Percentiles rank a stretch among this genome's conserved stretches.
These are phyloP conservation scores for Colletotrichum lini DNA, from an alignment of 2,329 filamentous ascomycete genomes.

Conservation along the genomic window DNA sequence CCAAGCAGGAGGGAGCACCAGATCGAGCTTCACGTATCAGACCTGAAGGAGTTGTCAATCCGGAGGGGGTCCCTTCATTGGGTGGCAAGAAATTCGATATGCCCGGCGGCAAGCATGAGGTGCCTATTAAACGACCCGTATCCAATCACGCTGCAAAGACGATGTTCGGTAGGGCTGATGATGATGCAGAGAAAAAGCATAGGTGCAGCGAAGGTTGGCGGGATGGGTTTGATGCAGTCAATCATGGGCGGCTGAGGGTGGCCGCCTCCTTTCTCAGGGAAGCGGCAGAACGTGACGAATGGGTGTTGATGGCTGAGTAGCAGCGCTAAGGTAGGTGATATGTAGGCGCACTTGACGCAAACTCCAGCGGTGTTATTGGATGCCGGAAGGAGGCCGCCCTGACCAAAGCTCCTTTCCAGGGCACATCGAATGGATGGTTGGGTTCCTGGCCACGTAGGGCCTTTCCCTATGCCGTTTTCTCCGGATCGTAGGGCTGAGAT, in stretches of 20 bases:
- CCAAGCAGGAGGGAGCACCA: constrained; percentile 11
- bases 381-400: constrained; percentile 29
- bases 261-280: constrained; percentile 2
- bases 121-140: background rate
- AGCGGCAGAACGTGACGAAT: constrained; percentile 12
- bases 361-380: constrained; percentile 17
- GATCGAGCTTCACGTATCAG: constrained; percentile 20
- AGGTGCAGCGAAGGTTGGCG: constrained; percentile 1
- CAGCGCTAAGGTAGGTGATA: constrained; percentile 33
- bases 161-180: constrained; percentile 36
- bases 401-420: background rate
- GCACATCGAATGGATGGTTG: background rate
- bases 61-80: background rate
- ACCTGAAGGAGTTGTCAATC: background rate
- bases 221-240: constrained; percentile 15
- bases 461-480: background rate
- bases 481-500: constrained; percentile 39
- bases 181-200: constrained; percentile 26
- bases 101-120: constrained; percentile 1
- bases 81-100: background rate
- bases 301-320: constrained; percentile 33
- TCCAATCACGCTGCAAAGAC: constrained; percentile 1
- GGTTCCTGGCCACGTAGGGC: constrained; percentile 6
- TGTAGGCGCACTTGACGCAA: constrained; percentile 25
- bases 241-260: constrained; percentile 13